These are phyloP conservation scores for Candida sp. DNA, from an alignment of 1,139 yeast genomes.

Conservation along the genomic window DNA sequence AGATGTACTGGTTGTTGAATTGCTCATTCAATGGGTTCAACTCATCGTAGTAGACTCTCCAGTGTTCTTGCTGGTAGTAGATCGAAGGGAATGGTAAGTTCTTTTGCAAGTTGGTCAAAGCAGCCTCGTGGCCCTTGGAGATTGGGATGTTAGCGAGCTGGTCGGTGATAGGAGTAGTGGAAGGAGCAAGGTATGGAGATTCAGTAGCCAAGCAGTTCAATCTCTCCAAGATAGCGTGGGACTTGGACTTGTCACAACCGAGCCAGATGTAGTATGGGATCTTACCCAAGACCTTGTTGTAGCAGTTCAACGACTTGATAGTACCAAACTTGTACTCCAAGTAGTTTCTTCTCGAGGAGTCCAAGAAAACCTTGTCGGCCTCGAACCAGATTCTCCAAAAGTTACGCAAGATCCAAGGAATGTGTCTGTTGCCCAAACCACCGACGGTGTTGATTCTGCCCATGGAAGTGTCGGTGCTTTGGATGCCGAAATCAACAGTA, in stretches of 20 bases:
- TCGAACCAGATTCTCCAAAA: slow-evolving; percentile 93
- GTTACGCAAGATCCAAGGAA: slow-evolving; percentile 76
- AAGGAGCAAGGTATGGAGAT: slow-evolving; percentile 79
- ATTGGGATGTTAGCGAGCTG: slow-evolving; percentile 35
- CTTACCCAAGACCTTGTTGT: slow-evolving; percentile 66
- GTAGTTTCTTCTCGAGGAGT: slow-evolving; percentile 81
- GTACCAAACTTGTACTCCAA: slow-evolving; percentile 84
- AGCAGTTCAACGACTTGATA: slow-evolving; percentile 69
- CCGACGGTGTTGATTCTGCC: slow-evolving; percentile 81
- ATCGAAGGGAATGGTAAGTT: slow-evolving; percentile 80
- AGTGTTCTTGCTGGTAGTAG: slow-evolving; percentile 74
- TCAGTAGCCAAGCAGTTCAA: slow-evolving; percentile 79
- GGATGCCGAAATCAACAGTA: slow-evolving; percentile 83
- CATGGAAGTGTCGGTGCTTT: slow-evolving; percentile 61
- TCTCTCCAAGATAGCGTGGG: slow-evolving; percentile 62
- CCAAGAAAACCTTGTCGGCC: slow-evolving; percentile 79
- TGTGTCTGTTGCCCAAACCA: slow-evolving; percentile 71
- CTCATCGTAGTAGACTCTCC: slow-evolving; percentile 84
- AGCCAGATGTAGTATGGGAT: slow-evolving; percentile 87
- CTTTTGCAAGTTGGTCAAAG: slow-evolving; percentile 60
- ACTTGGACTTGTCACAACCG: slow-evolving; percentile 74
- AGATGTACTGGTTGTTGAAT: slow-evolving; percentile 78
- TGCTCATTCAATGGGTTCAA: slow-evolving; percentile 68
- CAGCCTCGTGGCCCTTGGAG: slow-evolving; percentile 81
- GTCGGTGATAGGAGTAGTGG: slow-evolving; percentile 24